Evolutionary conservation across 306 rosid genomes (phyloP).

Genomic region (Morella rubra): DNA sequence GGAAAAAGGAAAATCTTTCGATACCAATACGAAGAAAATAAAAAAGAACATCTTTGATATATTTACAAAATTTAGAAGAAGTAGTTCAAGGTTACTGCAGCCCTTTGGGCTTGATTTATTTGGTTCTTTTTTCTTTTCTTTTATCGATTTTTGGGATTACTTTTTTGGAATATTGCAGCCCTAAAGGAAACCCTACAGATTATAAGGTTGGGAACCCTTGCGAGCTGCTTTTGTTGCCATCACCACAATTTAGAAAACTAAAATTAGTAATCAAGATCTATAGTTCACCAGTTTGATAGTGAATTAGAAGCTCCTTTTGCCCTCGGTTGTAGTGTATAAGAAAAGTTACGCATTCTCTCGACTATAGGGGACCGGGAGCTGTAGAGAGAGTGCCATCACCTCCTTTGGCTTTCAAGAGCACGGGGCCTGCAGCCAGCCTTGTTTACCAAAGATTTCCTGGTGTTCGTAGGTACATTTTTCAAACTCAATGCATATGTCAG

Average conservation of each 20-base stretch:
- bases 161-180: neutral
- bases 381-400: slow-evolving; percentile 15
- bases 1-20: neutral
- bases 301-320: neutral
- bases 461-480: neutral
- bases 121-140: neutral
- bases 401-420: slow-evolving; percentile 2
- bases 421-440: slow-evolving; percentile 18
- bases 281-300: neutral
- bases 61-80: too few species aligned
- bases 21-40: neutral
- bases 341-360: neutral
- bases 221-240: neutral
- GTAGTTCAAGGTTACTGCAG: too few species aligned
- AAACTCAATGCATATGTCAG: neutral
- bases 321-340: neutral
- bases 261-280: neutral
- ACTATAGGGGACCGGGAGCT: slow-evolving; percentile 24
- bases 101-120: neutral
- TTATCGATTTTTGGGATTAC: neutral
- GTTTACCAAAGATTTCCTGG: slow-evolving; percentile 15
- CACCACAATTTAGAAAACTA: neutral
- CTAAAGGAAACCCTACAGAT: neutral
- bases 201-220: too few species aligned
- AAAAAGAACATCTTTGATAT: too few species aligned